Percentiles rank a stretch among this genome's conserved stretches.
These are phyloP conservation scores for Eucalyptus paniculata DNA, from an alignment of 345 rosid species.

Conservation along the genomic window DNA sequence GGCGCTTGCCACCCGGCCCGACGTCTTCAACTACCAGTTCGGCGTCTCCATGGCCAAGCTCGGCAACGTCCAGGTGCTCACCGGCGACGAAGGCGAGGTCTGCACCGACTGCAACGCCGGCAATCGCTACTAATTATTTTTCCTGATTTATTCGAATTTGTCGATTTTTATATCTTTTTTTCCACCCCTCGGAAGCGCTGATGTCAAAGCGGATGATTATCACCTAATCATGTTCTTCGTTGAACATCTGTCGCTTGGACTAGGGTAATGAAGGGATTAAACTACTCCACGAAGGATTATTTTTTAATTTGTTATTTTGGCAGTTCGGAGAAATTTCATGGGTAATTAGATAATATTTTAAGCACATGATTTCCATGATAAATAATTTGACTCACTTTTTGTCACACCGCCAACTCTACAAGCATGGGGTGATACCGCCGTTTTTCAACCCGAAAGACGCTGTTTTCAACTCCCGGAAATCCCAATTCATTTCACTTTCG, in stretches of 20 bases:
- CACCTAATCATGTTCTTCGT: neutral
- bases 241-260: neutral
- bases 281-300: neutral
- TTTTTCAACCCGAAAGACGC: neutral
- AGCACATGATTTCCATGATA: neutral
- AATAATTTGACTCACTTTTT: neutral
- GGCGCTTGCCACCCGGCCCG: conserved; percentile 5
- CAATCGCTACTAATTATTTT: neutral
- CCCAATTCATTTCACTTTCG: no score
- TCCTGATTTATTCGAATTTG: neutral
- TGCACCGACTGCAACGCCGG: conserved; percentile 11
- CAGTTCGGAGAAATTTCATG: neutral
- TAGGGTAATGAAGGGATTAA: neutral
- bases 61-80: conserved; percentile 18
- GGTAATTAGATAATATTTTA: neutral
- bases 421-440: neutral
- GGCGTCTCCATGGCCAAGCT: conserved; percentile 37
- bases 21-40: conserved; percentile 18
- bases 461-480: no score
- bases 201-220: neutral
- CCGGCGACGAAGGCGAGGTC: conserved; percentile 24
- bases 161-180: neutral
- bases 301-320: neutral
- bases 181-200: neutral
- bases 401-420: neutral